A percentile compares a stretch with the other conserved stretches of the same genome.
Conservation (phyloP, 129 eudicot genomes). For the Pseudognaphalium luteoalbum region DNA sequence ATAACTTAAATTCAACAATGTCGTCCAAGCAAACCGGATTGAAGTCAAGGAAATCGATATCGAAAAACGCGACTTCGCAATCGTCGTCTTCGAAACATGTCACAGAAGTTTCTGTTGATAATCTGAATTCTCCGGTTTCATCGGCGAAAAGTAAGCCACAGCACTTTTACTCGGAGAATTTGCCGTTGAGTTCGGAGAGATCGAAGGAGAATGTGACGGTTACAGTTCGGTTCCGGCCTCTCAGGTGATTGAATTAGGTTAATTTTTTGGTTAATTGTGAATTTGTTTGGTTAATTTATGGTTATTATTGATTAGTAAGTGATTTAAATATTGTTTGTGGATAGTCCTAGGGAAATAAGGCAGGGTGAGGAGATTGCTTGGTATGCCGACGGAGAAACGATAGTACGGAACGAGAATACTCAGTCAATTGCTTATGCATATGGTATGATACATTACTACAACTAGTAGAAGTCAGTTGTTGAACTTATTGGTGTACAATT, state of each 20-base stretch:
- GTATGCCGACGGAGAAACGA: slow-evolving; percentile 98
- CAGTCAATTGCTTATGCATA: slow-evolving; percentile 88
- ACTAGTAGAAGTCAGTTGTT: background rate
- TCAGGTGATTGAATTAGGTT: slow-evolving; percentile 53
- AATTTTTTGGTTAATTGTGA: background rate
- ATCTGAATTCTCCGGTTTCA: slow-evolving; percentile 62
- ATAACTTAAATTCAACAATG: slow-evolving; percentile 39
- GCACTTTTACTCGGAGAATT: slow-evolving; percentile 46
- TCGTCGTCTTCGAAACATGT: slow-evolving; percentile 59
- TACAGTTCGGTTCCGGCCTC: slow-evolving; percentile 96
- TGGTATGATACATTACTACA: slow-evolving; percentile 51
- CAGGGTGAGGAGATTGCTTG: slow-evolving; percentile 99
- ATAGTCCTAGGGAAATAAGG: slow-evolving; percentile 88
- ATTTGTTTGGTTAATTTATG: background rate
- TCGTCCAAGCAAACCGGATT: slow-evolving; percentile 50
- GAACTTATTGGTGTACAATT: slow-evolving; percentile 16
- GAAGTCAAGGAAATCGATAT: slow-evolving; percentile 39
- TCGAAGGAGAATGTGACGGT: slow-evolving; percentile 95
- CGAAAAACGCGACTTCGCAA: slow-evolving; percentile 45
- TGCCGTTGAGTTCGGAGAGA: slow-evolving; percentile 54
- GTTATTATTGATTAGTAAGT: slow-evolving; percentile 4
- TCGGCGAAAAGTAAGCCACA: slow-evolving; percentile 68
- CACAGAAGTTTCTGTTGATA: slow-evolving; percentile 57
- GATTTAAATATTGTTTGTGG: slow-evolving; percentile 14
- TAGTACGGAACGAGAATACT: slow-evolving; percentile 80